Conservation (phyloP, 2,329 filamentous ascomycete genomes). For the Beauveria asiatica region DNA sequence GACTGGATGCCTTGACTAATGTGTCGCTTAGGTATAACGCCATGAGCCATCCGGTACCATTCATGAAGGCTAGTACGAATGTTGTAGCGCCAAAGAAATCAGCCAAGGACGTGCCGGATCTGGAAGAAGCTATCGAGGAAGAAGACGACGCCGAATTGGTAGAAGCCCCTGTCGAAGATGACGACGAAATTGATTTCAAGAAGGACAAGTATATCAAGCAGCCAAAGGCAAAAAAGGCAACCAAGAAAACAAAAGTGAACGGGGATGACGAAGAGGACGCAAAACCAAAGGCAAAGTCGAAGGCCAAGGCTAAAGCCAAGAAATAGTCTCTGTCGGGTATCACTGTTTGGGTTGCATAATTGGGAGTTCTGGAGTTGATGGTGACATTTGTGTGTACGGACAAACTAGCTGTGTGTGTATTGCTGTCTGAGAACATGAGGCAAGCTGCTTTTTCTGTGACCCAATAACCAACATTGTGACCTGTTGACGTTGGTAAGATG, state of each 20-base stretch:
- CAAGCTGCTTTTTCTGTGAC: too few species aligned
- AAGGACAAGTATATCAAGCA: constrained; percentile 96
- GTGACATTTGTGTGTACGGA: neutral
- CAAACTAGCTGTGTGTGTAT: too few species aligned
- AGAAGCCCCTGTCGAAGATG: constrained; percentile 54
- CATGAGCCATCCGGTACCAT: constrained; percentile 80
- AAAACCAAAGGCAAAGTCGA: constrained; percentile 46
- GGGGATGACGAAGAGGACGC: constrained; percentile 41
- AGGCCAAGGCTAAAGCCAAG: constrained; percentile 33
- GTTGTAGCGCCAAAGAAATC: constrained; percentile 64
- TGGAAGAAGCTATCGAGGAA: constrained; percentile 93
- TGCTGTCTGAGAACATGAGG: too few species aligned
- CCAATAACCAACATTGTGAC: too few species aligned
- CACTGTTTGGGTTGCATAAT: neutral
- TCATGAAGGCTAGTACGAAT: constrained; percentile 78
- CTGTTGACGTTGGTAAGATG: neutral
- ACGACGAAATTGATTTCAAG: constrained; percentile 73
- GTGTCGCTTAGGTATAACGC: constrained; percentile 63
- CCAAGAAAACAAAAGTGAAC: constrained; percentile 34
- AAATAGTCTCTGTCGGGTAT: neutral
- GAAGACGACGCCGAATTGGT: constrained; percentile 66
- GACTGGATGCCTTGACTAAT: constrained; percentile 2
- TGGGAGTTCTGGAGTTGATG: neutral
- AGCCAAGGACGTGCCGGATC: constrained; percentile 72
- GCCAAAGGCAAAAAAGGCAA: constrained; percentile 60